A percentile compares a stretch with the other conserved stretches of the same genome.
These are phyloP conservation scores for Staphylotrichum tortipilum DNA, from an alignment of 495 filamentous ascomycete genomes.

Conservation along the genomic window DNA sequence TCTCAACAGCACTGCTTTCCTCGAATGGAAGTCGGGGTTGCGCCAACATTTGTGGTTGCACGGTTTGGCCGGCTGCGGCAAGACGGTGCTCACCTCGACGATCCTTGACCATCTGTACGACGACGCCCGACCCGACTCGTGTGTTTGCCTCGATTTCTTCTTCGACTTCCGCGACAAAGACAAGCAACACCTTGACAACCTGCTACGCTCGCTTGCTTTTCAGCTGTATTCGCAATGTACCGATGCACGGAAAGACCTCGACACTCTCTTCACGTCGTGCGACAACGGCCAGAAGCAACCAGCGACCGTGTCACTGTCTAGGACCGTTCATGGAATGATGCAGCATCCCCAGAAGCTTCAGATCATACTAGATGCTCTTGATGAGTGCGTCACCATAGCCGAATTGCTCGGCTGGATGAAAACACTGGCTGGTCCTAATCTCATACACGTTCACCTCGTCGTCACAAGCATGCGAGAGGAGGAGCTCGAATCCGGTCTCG, in stretches of 20 bases:
- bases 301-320: neutral
- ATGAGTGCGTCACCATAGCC: neutral
- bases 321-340: neutral
- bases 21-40: neutral
- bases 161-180: neutral
- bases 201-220: neutral
- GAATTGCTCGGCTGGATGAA: neutral
- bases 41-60: neutral
- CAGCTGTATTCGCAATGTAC: neutral
- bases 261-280: neutral
- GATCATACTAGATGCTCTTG: neutral
- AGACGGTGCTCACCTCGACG: neutral
- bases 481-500: neutral
- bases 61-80: neutral
- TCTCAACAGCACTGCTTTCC: neutral
- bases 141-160: neutral
- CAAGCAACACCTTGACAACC: neutral
- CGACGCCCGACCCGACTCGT: neutral
- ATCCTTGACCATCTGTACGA: neutral
- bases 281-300: neutral
- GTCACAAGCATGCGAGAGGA: neutral
- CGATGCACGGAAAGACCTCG: neutral
- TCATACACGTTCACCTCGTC: neutral
- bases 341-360: neutral
- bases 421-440: neutral